Conservation (phyloP, 2,329 filamentous ascomycete species). For the Microcyclospora tardicrescens region DNA sequence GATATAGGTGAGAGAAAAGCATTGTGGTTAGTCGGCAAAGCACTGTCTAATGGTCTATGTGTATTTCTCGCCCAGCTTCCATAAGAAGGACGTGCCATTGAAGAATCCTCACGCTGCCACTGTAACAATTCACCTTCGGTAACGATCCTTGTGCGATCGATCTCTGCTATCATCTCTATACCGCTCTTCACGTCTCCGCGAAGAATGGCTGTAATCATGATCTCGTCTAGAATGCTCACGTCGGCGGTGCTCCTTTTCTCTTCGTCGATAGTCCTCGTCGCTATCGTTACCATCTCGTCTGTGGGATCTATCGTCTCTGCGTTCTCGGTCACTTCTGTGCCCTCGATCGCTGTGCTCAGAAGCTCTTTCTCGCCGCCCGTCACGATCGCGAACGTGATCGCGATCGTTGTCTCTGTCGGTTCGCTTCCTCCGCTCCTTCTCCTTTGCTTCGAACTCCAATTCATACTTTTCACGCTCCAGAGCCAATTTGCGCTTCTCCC, state of each 20-base stretch:
- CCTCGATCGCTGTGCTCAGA: conserved; percentile 4
- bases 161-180: conserved; percentile 7
- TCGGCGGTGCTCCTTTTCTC: conserved; percentile 18
- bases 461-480: conserved; percentile 37
- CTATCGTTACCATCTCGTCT: conserved; percentile 5
- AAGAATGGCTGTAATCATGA: conserved; percentile 8
- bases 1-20: too few relatives aligned
- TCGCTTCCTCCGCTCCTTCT: conserved; percentile 22
- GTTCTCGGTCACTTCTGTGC: conserved; percentile 10
- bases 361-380: background rate
- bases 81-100: too few relatives aligned
- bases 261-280: conserved; percentile 16
- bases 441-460: conserved; percentile 27
- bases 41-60: too few relatives aligned
- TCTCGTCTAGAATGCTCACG: conserved; percentile 12
- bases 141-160: background rate
- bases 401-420: conserved; percentile 7
- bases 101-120: too few relatives aligned
- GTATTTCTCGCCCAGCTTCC: too few relatives aligned
- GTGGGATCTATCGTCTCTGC: conserved; percentile 7
- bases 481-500: conserved; percentile 32
- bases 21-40: too few relatives aligned
- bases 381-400: conserved; percentile 7
- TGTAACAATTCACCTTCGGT: too few relatives aligned
- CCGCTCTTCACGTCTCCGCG: conserved; percentile 8